Conservation (phyloP, 2,329 filamentous ascomycete species). For the Xylaria sp. region DNA sequence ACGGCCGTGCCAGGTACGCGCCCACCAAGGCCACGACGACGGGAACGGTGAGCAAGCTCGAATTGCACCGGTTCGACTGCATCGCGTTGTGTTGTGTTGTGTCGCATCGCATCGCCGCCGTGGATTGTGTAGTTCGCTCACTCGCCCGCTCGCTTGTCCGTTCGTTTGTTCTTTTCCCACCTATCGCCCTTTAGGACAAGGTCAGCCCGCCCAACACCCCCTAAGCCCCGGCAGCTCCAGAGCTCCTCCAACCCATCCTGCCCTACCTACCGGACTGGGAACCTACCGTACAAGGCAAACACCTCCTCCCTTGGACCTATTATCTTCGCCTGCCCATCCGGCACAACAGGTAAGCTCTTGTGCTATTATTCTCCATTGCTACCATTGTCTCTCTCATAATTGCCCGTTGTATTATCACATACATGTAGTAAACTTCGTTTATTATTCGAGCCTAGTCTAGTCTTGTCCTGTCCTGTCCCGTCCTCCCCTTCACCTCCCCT, state of each 20-base stretch:
- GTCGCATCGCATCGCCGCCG: conserved; percentile 28
- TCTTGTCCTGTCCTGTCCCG: neutral
- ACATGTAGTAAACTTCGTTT: neutral
- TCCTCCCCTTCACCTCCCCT: conserved; percentile 5
- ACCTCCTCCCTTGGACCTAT: conserved; percentile 51
- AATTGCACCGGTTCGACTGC: conserved; percentile 26
- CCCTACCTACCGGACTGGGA: conserved; percentile 41
- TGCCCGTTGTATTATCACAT: neutral
- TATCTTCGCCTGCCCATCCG: conserved; percentile 24
- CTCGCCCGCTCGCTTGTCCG: conserved; percentile 11
- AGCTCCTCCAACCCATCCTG: conserved; percentile 34
- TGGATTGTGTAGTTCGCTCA: conserved; percentile 1
- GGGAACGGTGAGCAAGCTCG: conserved; percentile 25
- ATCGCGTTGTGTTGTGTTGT: conserved; percentile 31
- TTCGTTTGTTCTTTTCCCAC: conserved; percentile 22
- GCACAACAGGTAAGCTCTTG: conserved; percentile 15
- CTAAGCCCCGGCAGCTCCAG: conserved; percentile 16
- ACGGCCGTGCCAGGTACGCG: conserved; percentile 22
- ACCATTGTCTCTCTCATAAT: neutral
- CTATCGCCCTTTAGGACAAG: conserved; percentile 38
- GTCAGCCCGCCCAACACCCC: conserved; percentile 28
- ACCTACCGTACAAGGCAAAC: conserved; percentile 43
- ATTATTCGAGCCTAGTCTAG: neutral
- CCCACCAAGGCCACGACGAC: neutral
- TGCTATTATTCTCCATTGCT: neutral